Evolutionary conservation across 192 early-diverging fungal species (phyloP), one percentile per base, ranked within the genome.

Genomic region (Backusella psychrophila): DNA sequence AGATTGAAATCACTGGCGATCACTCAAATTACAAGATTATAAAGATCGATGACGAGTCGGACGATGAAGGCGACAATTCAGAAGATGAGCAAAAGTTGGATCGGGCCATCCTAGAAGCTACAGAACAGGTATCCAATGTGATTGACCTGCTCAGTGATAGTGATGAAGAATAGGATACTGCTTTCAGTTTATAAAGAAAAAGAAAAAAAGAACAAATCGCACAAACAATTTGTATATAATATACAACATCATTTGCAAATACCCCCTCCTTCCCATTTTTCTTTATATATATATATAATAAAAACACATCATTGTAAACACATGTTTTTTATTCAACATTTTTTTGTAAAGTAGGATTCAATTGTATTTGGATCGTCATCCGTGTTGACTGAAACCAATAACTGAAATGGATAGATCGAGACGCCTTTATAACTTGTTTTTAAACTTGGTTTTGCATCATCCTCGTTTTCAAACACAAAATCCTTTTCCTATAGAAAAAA

Each of bases 101-200:
- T 35, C 33, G 21, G 1, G 1, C 44, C 0, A 46, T 46, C 17
- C 17, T 29, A 4, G 65, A 35, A 0, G 5, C n/a, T 5, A n/a
- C 31, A 12, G 46, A 38, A 31, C 42, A 14, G 17, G 42, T 15
- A 2, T 14, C 36, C 17, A 70, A 69, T 56, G 35, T 76, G 6
- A 76, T 76, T 36, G 44, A 44, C 36, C 33, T 76, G 14, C 21
- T 76, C 3, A 76, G 75, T 41, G 75, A 76, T 8, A 67, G 69
- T n/a, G 75, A 76, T 56, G 75, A 76, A 0, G 74, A 75, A 49
- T 42, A 52, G 9, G 49, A n/a, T n/a, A 34, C 9, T 0, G 2
- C 44, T 7, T 5, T n/a, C 31, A 71, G 8, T n/a, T 42, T 33
- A 35, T 70, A 70, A 21, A 70, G 0, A 41, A 0, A 5, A 5